Base-by-base conservation (phyloP, 768 basidiomycete species). In the Leccinum obscurum region DNA sequence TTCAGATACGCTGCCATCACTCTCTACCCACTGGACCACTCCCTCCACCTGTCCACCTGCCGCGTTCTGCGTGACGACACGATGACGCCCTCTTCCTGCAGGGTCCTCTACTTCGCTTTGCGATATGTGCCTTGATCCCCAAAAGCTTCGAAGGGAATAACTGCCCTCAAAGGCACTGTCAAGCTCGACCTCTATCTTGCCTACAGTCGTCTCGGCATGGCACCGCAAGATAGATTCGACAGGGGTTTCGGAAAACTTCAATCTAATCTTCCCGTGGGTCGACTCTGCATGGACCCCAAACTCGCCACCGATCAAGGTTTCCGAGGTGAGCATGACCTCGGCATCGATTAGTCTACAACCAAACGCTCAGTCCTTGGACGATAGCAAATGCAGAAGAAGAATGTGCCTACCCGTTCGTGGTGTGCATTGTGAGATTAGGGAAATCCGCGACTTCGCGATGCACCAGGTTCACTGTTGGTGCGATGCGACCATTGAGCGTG, bases 141-240 rank as follows among this genome's bases (percentile, higher is more conserved):
- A 60, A 30, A 72, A 54, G 1, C 73, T 74, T 32, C 54, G 52
- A 34, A 78, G 56, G n/a, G 59, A 60, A 67, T 80, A 80, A 7
- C 54, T 57, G 34, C 82, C 81, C 58, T 83, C 82, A 60, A 74
- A 83, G 2, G 77, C 75, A 26, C 64, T 55, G 52, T 77, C 73
- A 4, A 81, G 70, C 41, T 57, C 52, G 0, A 74, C 66, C 15
- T 62, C 56, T 10, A 73, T 68, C 1, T 22, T 59, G 6, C 69
- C 60, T 13, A 76, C 73, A 2, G 68, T 68, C 37, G 80, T 73
- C 30, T 52, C 58, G n/a, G 68, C 75, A 1, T 53, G 54, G 28
- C 77, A 66, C 5, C 58, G 57, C 49, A 83, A 67, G 46, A 68
- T 46, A n/a, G 78, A 74, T 59, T 75, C 68, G 41, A 77, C 60